Evolutionary conservation across 805 yeast species (phyloP).

Genomic region (Kodamaea kakaduensis): DNA sequence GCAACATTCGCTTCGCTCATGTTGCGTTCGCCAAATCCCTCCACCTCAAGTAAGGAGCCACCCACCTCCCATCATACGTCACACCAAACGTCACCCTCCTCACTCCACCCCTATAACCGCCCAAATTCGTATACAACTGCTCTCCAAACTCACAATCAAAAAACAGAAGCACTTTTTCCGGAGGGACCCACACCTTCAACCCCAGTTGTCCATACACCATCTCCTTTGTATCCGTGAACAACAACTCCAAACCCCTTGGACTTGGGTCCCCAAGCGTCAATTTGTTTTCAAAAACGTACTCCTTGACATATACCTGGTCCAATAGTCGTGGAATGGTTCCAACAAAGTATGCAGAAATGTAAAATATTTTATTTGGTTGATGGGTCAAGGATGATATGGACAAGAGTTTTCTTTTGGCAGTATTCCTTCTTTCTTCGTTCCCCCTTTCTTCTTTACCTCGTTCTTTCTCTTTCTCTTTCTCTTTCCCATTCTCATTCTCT

Average conservation of each 20-base stretch:
- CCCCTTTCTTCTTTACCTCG: no score
- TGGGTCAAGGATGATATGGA: no score
- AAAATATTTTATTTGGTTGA: constrained; percentile 2
- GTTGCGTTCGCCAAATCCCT: neutral
- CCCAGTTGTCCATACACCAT: no score
- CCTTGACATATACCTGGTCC: constrained; percentile 26
- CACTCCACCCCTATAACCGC: constrained; percentile 3
- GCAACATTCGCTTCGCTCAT: neutral
- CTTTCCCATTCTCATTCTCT: no score
- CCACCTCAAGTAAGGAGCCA: neutral
- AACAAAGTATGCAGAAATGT: constrained; percentile 16
- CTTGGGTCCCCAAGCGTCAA: constrained; percentile 22
- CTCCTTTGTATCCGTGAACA: constrained; percentile 16
- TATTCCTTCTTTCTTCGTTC: no score
- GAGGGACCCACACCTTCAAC: constrained; percentile 14
- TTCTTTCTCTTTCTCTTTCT: no score
- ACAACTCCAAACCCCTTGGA: constrained; percentile 21
- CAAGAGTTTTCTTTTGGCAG: no score
- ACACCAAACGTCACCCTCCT: neutral
- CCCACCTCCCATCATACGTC: neutral
- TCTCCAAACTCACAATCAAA: constrained; percentile 15
- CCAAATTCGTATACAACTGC: constrained; percentile 12
- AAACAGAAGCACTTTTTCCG: constrained; percentile 12
- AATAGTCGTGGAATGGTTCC: constrained; percentile 26
- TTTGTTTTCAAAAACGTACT: constrained; percentile 14